Evolutionary conservation across 2,329 filamentous ascomycete species (phyloP).

Genomic region (Tolypocladium nubicola): DNA sequence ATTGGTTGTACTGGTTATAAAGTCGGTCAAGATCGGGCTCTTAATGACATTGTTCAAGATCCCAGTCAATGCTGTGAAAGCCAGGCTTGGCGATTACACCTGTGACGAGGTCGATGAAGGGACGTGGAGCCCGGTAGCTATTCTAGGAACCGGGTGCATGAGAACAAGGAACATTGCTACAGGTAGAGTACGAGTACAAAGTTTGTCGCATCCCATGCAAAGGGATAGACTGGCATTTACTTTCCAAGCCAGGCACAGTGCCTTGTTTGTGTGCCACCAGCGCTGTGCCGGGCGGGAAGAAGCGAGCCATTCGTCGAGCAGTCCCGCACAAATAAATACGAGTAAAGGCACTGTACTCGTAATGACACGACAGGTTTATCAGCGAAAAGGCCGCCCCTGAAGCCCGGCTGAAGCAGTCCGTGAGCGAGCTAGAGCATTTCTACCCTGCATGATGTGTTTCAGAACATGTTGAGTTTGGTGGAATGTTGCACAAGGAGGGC

Average conservation of each 20-base stretch:
- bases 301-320: neutral
- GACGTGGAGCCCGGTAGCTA: neutral
- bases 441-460: neutral
- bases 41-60: neutral
- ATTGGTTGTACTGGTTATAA: conserved; percentile 21
- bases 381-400: neutral
- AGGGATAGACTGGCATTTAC: neutral
- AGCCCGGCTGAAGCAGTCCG: neutral
- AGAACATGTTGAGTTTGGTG: neutral
- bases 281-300: neutral
- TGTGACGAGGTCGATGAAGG: neutral
- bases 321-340: neutral
- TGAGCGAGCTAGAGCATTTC: neutral
- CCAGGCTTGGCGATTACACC: neutral
- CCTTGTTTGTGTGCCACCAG: neutral
- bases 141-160: neutral
- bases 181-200: too few species aligned
- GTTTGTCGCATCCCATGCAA: neutral
- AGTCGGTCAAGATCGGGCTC: conserved; percentile 18
- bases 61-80: neutral
- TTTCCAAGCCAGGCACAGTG: neutral
- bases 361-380: neutral
- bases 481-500: neutral
- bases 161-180: neutral
- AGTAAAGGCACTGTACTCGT: neutral